These are phyloP conservation scores for Hygrocybe punicea DNA, from an alignment of 768 basidiomycete species.

Conservation along the genomic window DNA sequence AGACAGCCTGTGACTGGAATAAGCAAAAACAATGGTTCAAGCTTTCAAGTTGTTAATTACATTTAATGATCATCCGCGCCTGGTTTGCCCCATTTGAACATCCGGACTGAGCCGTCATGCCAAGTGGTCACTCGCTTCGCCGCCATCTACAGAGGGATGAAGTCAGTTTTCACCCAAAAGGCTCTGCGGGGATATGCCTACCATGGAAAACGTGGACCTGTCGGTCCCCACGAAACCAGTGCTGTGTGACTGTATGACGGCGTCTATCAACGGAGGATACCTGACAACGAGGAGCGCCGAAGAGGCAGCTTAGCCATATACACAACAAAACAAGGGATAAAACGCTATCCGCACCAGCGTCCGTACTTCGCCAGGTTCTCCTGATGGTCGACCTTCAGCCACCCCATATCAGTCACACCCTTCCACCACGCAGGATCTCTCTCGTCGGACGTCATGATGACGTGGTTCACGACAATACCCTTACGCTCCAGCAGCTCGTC, in stretches of 20 bases:
- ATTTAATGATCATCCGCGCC: constrained; percentile 53
- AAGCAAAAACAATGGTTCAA: too few species aligned
- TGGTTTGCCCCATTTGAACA: constrained; percentile 57
- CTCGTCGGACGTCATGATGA: constrained; percentile 67
- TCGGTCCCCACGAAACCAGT: constrained; percentile 70
- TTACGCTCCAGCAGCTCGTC: constrained; percentile 43
- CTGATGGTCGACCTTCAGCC: constrained; percentile 52
- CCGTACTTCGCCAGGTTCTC: constrained; percentile 46
- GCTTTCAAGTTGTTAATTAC: too few species aligned
- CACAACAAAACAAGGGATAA: constrained; percentile 9
- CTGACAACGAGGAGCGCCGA: constrained; percentile 33
- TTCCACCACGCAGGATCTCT: constrained; percentile 52
- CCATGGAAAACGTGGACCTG: constrained; percentile 63
- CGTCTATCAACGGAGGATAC: constrained; percentile 70
- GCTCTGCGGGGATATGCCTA: constrained; percentile 23
- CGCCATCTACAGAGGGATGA: constrained; percentile 37
- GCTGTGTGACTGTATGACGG: constrained; percentile 63
- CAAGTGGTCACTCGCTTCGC: constrained; percentile 64
- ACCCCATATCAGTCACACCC: constrained; percentile 47
- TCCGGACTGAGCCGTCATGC: constrained; percentile 51
- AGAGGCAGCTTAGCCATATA: not conserved
- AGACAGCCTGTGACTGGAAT: too few species aligned
- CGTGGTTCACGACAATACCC: constrained; percentile 45
- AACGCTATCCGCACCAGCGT: constrained; percentile 37
- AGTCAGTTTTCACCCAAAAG: not conserved